Base-by-base conservation (phyloP, 2,329 filamentous ascomycete species). In the Diplodia scrobiculata region DNA sequence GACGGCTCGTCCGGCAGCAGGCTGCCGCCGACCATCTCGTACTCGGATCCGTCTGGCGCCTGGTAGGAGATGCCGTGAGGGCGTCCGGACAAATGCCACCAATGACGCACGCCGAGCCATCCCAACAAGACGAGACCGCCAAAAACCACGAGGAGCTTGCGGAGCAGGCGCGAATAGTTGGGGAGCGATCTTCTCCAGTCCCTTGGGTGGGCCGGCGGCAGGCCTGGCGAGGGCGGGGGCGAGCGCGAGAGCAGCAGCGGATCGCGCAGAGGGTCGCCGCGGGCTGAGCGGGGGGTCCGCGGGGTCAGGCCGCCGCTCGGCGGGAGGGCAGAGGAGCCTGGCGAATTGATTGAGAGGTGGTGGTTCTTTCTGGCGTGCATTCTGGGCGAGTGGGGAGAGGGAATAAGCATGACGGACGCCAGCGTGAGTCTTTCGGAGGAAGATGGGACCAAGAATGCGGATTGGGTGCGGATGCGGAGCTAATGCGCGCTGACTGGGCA, bases 1-100 rank as follows among this genome's bases (percentile, higher is more conserved):
- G 89, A 89, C 0, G 91, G 88, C 68, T 90, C 87, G 32, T 89
- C 83, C 0, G 91, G 90, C n/a, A 92, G 76, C 50, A 81, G 81
- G 68, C 87, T 84, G 68, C 86, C 86, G 45, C 83, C 85, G 7
- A 90, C 84, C 82, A 91, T 87, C 71, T 91, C 88, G 74, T 87
- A 89, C 59, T 86, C 79, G 54, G 84, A 80, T 19, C 76, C 77
- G 17, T 75, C 73, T 11, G 77, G 47, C 4, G 51, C 25, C 25
- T 41, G 25, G 52, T 62, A 67, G 29, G 53, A 36, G 53, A 41
- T 21, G 21, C 21, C 25, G 59, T 29, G 25, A 27, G 34, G 59
- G 29, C 21, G 19, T 7, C 29, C 6, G 38, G 45, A 25, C 45
- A 32, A 45, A 29, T 21, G 34, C 25, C 19, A 67, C 62, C 50